These are phyloP conservation scores for Lagerstroemia speciosa DNA, from an alignment of 345 rosid species.

Conservation along the genomic window DNA sequence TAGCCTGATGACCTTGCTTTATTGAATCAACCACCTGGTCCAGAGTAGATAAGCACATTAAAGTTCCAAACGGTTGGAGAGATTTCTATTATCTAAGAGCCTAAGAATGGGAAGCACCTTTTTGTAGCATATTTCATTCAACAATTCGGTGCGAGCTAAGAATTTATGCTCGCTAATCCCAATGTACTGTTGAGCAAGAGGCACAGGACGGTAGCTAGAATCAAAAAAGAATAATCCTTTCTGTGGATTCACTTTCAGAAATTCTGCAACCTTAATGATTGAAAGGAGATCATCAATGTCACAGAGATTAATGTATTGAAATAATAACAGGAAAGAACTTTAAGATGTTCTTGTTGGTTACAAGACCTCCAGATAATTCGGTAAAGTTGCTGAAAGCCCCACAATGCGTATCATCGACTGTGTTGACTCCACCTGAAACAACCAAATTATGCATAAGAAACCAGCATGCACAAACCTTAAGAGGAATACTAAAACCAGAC, in stretches of 20 bases:
- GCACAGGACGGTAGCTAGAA: slow-evolving; percentile 97
- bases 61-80: not conserved
- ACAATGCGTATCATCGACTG: slow-evolving; percentile 97
- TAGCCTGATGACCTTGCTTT: slow-evolving; percentile 88
- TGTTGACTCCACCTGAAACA: slow-evolving; percentile 84
- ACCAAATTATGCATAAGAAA: slow-evolving; percentile 2
- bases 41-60: not conserved
- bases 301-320: not conserved
- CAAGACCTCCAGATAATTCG: slow-evolving; percentile 80
- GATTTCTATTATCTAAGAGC: slow-evolving; percentile 5
- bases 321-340: slow-evolving; percentile 1
- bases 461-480: not conserved
- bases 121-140: slow-evolving; percentile 89
- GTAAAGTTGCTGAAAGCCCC: slow-evolving; percentile 96
- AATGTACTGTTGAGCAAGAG: slow-evolving; percentile 95
- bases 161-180: slow-evolving; percentile 92
- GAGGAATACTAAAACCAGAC: not conserved
- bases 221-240: slow-evolving; percentile 91
- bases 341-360: slow-evolving; percentile 6
- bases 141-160: slow-evolving; percentile 65
- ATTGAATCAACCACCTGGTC: slow-evolving; percentile 75
- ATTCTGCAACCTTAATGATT: slow-evolving; percentile 77
- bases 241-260: slow-evolving; percentile 86
- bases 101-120: slow-evolving; percentile 38
- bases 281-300: slow-evolving; percentile 5